phyloP scores from a whole-genome alignment of 805 yeast genomes.

The Saitoella complicata region DNA sequence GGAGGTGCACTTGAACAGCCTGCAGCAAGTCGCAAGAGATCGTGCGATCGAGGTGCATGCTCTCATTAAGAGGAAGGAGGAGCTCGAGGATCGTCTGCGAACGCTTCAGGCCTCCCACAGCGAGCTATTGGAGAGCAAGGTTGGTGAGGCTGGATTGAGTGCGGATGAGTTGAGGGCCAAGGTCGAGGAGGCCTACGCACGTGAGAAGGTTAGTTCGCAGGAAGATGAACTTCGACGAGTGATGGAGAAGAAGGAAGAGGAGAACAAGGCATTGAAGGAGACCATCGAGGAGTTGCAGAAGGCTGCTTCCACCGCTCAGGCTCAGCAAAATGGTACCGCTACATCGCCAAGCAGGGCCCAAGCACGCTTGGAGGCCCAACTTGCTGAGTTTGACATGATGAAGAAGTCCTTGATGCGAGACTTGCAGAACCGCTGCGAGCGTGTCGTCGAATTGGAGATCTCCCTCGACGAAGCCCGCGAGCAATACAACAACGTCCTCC shows the following conservation, averaged over 20 bases:
- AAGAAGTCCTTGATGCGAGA: conserved; percentile 18
- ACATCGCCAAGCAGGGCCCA: neutral
- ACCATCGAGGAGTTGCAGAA: conserved; percentile 1
- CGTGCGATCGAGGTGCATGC: no score
- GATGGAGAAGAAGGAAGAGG: conserved; percentile 8
- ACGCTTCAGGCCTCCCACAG: neutral
- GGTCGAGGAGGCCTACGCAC: no score
- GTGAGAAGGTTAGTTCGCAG: neutral
- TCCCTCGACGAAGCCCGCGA: conserved; percentile 27
- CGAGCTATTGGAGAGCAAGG: neutral
- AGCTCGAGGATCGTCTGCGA: neutral
- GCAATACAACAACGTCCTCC: conserved; percentile 18
- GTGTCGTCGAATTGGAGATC: conserved; percentile 28
- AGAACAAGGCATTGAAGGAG: conserved; percentile 7
- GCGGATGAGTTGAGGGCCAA: no score
- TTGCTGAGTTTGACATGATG: conserved; percentile 13
- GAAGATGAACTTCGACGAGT: neutral
- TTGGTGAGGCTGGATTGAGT: no score
- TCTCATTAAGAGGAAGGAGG: no score
- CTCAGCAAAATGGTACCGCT: no score
- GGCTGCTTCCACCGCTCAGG: no score
- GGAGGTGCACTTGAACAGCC: neutral
- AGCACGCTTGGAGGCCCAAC: neutral
- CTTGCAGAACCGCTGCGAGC: conserved; percentile 21
- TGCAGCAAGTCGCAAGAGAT: neutral